phyloP scores from a whole-genome alignment of 2,329 filamentous ascomycete genomes.

The Neocatenulostroma microsporum region DNA sequence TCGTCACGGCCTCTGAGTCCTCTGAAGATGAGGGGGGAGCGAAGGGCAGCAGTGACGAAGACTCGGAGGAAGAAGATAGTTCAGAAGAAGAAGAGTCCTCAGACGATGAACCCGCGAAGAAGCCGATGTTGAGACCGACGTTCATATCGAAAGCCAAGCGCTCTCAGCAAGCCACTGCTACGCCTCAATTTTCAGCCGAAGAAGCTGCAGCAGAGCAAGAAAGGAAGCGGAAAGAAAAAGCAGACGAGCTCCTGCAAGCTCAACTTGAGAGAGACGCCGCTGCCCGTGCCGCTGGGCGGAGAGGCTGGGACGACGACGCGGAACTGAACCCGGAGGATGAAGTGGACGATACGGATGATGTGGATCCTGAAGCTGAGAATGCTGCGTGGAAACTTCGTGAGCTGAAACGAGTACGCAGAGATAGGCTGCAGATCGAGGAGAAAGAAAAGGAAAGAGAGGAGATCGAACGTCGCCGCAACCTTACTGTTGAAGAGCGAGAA shows the following conservation, averaged over 20 bases:
- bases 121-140: constrained; percentile 55
- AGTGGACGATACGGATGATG: constrained; percentile 79
- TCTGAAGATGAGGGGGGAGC: constrained; percentile 33
- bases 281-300: constrained; percentile 65
- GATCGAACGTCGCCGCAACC: constrained; percentile 75
- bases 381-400: constrained; percentile 93
- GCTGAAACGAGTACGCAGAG: constrained; percentile 77
- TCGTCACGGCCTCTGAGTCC: constrained; percentile 48
- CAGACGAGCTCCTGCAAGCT: constrained; percentile 76
- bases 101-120: constrained; percentile 52
- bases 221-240: constrained; percentile 58
- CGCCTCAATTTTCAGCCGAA: constrained; percentile 27
- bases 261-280: constrained; percentile 77
- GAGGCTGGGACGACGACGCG: constrained; percentile 74
- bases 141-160: constrained; percentile 59
- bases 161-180: constrained; percentile 24
- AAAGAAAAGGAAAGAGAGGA: constrained; percentile 81
- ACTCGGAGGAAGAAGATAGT: constrained; percentile 28
- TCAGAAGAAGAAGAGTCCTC: constrained; percentile 35
- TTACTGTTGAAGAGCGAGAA: constrained; percentile 77
- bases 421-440: constrained; percentile 74
- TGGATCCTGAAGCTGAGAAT: constrained; percentile 80
- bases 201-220: constrained; percentile 43
- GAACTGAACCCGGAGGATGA: constrained; percentile 56
- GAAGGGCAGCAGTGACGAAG: constrained; percentile 28